These are phyloP conservation scores for Aureobasidium sp. DNA, from an alignment of 2,329 filamentous ascomycete genomes.

Conservation along the genomic window DNA sequence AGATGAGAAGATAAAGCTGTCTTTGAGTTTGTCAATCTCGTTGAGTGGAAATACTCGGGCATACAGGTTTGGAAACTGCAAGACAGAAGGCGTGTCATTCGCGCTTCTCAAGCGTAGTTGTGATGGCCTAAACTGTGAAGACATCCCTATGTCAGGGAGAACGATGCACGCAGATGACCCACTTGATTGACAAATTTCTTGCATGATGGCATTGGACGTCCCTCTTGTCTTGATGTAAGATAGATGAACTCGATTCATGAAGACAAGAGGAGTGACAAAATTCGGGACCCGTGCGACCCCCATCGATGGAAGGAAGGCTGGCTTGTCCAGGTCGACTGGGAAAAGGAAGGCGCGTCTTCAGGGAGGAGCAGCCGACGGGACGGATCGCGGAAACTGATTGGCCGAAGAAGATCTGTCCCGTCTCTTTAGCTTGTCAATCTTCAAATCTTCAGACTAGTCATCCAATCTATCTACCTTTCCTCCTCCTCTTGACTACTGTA, in stretches of 20 bases:
- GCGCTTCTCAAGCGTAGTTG: not conserved
- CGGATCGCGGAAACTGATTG: not conserved
- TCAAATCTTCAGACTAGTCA: not conserved
- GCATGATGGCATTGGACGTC: not conserved
- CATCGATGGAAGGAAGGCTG: not conserved
- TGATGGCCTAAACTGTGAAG: not conserved
- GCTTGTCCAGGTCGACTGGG: not conserved
- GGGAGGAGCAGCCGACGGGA: not conserved
- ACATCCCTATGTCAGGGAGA: not conserved
- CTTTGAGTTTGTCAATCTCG: not conserved
- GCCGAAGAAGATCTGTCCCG: not conserved
- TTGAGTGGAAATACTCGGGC: too few species aligned
- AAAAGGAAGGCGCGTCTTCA: not conserved
- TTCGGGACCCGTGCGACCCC: not conserved
- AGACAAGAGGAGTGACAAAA: not conserved
- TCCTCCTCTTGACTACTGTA: not conserved
- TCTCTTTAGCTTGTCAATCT: not conserved
- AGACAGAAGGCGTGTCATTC: too few species aligned
- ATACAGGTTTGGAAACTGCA: too few species aligned
- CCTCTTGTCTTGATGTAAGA: not conserved
- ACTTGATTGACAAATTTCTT: not conserved
- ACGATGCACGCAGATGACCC: not conserved
- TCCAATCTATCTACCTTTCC: slow-evolving; percentile 1
- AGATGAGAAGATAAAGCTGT: not conserved
- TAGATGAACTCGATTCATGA: not conserved